Evolutionary conservation across 2,329 filamentous ascomycete species (phyloP).

Genomic region (Colletotrichum incanum): DNA sequence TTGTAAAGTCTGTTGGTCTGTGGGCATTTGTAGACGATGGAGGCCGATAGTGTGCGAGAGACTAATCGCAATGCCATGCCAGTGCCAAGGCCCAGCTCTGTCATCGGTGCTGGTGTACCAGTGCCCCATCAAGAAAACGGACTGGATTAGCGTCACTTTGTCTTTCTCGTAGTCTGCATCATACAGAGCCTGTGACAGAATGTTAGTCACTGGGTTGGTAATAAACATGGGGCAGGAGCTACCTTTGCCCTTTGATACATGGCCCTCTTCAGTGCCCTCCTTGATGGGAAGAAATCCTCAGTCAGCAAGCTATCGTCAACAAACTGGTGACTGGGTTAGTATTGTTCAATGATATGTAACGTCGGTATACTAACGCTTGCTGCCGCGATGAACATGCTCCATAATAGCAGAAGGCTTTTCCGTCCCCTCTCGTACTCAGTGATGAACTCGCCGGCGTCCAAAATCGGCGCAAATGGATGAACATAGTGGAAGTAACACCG

Average conservation of each 20-base stretch:
- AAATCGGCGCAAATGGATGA: constrained; percentile 47
- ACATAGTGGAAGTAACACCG: constrained; percentile 48
- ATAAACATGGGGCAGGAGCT: not conserved
- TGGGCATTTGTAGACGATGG: constrained; percentile 49
- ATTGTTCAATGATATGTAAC: not conserved
- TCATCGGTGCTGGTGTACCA: constrained; percentile 60
- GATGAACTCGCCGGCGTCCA: constrained; percentile 46
- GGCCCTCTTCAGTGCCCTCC: constrained; percentile 54
- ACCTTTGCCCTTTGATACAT: constrained; percentile 57
- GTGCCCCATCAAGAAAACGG: constrained; percentile 58
- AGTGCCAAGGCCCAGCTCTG: constrained; percentile 60
- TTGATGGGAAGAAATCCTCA: constrained; percentile 45
- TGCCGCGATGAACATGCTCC: constrained; percentile 52
- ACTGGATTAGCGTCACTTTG: constrained; percentile 59
- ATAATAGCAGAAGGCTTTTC: constrained; percentile 45
- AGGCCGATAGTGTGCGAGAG: constrained; percentile 61
- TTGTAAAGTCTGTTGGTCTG: constrained; percentile 1
- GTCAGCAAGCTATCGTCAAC: constrained; percentile 26
- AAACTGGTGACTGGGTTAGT: constrained; percentile 11
- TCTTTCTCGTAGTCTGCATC: constrained; percentile 54
- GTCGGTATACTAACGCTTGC: constrained; percentile 48
- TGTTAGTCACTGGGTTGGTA: not conserved
- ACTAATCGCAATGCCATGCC: constrained; percentile 61
- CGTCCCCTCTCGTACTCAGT: constrained; percentile 31
- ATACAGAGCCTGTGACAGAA: constrained; percentile 8